Evolutionary conservation across 1,284 basidiomycete genomes (phyloP).

Genomic region (Ustilago curta): DNA sequence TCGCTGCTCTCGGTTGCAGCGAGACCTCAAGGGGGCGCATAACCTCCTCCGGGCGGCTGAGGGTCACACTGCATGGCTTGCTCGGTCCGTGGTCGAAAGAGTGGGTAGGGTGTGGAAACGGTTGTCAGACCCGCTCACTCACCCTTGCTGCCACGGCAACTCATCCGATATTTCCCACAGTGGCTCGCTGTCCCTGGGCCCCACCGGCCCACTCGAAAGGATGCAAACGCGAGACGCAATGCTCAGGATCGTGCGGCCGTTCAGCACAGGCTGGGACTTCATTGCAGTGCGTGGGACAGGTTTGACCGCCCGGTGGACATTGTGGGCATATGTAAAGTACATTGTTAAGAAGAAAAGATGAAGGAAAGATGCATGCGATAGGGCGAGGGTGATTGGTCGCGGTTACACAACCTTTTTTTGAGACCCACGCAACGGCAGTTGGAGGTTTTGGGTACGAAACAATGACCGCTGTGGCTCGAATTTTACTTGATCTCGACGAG

Average conservation of each 20-base stretch:
- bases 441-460: no score
- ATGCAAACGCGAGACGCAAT: neutral
- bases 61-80: neutral
- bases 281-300: neutral
- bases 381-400: no score
- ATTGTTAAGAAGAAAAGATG: no score
- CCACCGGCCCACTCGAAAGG: neutral
- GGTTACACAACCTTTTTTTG: no score
- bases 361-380: no score
- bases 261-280: neutral
- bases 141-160: neutral
- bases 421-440: no score
- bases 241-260: neutral
- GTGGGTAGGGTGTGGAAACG: neutral
- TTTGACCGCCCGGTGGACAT: neutral
- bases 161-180: neutral
- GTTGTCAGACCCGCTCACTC: no score
- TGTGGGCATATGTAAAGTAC: neutral
- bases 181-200: neutral
- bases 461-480: no score
- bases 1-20: no score
- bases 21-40: no score
- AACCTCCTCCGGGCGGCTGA: no score
- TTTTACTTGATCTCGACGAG: constrained; percentile 72
- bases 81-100: neutral